A percentile compares a stretch with the other conserved stretches of the same genome.
phyloP scores from a whole-genome alignment of 768 basidiomycete genomes.

The Dacryopinax spathularia region DNA sequence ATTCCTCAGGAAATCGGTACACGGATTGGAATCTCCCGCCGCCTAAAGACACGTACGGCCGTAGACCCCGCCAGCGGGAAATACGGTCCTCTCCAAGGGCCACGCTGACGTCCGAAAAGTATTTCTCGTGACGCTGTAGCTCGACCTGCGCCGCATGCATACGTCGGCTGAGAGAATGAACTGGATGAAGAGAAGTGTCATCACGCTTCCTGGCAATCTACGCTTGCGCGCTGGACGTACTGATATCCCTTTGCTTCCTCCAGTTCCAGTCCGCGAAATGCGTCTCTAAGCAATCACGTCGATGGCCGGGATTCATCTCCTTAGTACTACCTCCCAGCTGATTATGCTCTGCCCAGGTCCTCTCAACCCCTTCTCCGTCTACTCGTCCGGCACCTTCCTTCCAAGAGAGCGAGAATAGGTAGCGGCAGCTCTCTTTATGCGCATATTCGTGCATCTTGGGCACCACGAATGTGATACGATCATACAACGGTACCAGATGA shows the following conservation, averaged over 20 bases:
- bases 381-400: slow-evolving; percentile 15
- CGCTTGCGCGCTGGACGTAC: neutral
- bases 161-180: too few species aligned
- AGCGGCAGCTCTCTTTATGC: slow-evolving; percentile 14
- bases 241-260: slow-evolving; percentile 7
- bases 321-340: slow-evolving; percentile 14
- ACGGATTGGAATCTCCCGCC: too few species aligned
- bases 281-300: slow-evolving; percentile 12
- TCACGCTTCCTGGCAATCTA: too few species aligned
- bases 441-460: slow-evolving; percentile 16
- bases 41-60: too few species aligned
- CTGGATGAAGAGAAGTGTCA: too few species aligned
- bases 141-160: too few species aligned
- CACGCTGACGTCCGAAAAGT: too few species aligned
- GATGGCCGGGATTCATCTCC: slow-evolving; percentile 14
- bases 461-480: neutral
- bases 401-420: slow-evolving; percentile 17
- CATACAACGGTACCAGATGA: neutral
- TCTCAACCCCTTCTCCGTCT: slow-evolving; percentile 23
- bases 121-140: too few species aligned
- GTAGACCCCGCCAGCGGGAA: too few species aligned
- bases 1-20: too few species aligned
- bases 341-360: too few species aligned
- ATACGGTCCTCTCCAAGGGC: too few species aligned
- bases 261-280: slow-evolving; percentile 9